phyloP scores from a whole-genome alignment of 139 green algal species.

The Chlorella sp. region DNA sequence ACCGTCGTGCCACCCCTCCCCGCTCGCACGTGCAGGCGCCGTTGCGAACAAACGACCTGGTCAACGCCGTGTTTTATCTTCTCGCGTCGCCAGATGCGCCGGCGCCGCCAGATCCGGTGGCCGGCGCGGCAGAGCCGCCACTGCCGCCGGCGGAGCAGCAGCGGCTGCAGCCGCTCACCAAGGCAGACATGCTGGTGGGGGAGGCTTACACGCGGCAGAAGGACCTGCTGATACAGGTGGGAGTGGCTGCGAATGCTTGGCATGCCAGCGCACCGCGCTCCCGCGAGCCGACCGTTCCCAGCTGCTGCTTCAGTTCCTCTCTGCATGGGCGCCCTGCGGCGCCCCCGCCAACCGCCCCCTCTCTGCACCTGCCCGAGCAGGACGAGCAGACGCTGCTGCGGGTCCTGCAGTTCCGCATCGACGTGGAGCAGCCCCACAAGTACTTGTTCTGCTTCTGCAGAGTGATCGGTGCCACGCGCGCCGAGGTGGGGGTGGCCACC shows the following conservation, averaged over 20 bases:
- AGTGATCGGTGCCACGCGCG: background rate
- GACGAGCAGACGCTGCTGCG: conserved; percentile 34
- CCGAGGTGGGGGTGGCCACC: background rate
- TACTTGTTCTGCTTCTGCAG: too few species aligned
- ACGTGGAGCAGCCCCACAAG: conserved; percentile 26
- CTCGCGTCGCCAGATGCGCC: background rate
- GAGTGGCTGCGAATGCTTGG: too few species aligned
- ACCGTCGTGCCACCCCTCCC: too few species aligned
- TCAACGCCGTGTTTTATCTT: conserved; percentile 32
- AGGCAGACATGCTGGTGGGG: conserved; percentile 10
- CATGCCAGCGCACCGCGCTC: too few species aligned
- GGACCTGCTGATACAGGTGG: conserved; percentile 17
- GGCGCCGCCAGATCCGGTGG: background rate
- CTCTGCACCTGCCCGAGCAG: too few species aligned
- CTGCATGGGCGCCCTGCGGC: too few species aligned
- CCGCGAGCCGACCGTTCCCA: too few species aligned
- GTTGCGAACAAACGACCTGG: conserved; percentile 31
- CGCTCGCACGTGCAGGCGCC: too few species aligned
- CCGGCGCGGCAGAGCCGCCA: background rate
- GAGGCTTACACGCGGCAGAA: conserved; percentile 23
- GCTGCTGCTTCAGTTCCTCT: too few species aligned
- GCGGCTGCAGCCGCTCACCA: background rate
- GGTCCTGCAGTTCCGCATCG: conserved; percentile 25
- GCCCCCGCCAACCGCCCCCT: too few species aligned
- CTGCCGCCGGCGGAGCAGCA: too few species aligned